Base-by-base conservation (phyloP, 331 rosid species). In the Prunus yedoensis region DNA sequence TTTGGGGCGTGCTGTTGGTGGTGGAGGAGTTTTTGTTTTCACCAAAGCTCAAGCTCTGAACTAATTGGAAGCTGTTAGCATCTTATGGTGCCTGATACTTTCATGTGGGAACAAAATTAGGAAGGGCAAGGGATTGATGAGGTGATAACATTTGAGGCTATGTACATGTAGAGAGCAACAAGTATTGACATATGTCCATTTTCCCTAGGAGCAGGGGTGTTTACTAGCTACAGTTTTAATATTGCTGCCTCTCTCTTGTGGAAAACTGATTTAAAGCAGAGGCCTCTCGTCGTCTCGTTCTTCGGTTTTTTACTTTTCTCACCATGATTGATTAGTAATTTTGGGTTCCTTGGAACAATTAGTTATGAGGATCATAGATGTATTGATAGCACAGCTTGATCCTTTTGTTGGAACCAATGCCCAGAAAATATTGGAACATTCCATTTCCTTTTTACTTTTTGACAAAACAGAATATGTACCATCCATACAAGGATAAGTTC, bases 1-100 rank as follows among this genome's bases (percentile, higher is more conserved):
- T 77, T 75, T 94, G 95, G 98, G 98, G 16, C 97, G 97, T 46
- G 90, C 98, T 8, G 96, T 91, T 76, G 98, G 93, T 25, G 95
- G 97, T 1, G 98, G 97, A 47, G 98, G 98, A 38, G 91, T 89
- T 2, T 94, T 94, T 79, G 93, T 94, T 66, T 94, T 94, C 74
- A 90, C 92, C 0, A 90, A 81, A 90, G 86, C 95, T 72, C 98
- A 91, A 78, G 80, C 92, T 74, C 91, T 91, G 27, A 70, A 66
- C 27, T 87, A 78, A 78, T 53, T 66, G 38, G 59, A 70, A 8
- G 13, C 23, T 51, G 25, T 58, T 61, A 58, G 56, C 62, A 59
- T 18, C 67, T 45, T 23, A 54, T 25, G 18, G 28, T 58, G 35
- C 45, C 66, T 64, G 49, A 52, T 54, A 73, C 11, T 67, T 76